Evolutionary conservation across 2,329 filamentous ascomycete genomes (phyloP), one percentile per base, ranked within the genome.

Genomic region (Venturia carpophila): DNA sequence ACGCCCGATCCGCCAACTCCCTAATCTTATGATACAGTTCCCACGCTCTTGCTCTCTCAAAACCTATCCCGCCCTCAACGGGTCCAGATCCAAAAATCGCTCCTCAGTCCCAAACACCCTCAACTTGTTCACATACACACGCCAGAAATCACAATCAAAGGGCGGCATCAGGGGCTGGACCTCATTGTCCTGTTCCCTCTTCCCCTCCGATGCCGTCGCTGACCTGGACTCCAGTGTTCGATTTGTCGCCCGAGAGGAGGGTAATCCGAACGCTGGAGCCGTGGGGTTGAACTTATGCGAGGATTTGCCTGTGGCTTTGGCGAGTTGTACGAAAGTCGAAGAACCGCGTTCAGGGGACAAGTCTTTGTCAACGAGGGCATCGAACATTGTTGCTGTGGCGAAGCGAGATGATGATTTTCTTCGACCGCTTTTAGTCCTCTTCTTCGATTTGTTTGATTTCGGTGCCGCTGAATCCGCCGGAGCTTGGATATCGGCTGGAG

Each of bases 71-170:
- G 9, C 37, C 60, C 63, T 55, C 34, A 21, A 17, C 11, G 63
- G 63, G 30, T 64, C 63, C 34, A 64, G 24, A 30, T 64, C 63
- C 37, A 64, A 41, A 10, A 60, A 41, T 1, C 65, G 77, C 71
- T 87, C 84, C 60, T 78, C 70, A 0, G 84, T 86, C 2, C 84
- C 85, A 74, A 86, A 87, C 1, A 85, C 80, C 47, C 84, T 76
- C 65, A 87, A 71, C 68, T 79, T 83, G 68, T 87, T 87, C 1
- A 82, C 82, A 71, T 86, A 85, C 11, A 79, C 71, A 4, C 73
- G 69, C 85, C 85, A 87, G 70, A 87, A 86, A 19, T 76, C 73
- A 1, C 76, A 75, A 65, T 76, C 75, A 66, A 82, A 81, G 1
- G 75, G 71, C 9, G 85, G 84, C 67, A 87, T 82, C 58, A 82